These are phyloP conservation scores for Mycena pura DNA, from an alignment of 768 basidiomycete species.

Conservation along the genomic window DNA sequence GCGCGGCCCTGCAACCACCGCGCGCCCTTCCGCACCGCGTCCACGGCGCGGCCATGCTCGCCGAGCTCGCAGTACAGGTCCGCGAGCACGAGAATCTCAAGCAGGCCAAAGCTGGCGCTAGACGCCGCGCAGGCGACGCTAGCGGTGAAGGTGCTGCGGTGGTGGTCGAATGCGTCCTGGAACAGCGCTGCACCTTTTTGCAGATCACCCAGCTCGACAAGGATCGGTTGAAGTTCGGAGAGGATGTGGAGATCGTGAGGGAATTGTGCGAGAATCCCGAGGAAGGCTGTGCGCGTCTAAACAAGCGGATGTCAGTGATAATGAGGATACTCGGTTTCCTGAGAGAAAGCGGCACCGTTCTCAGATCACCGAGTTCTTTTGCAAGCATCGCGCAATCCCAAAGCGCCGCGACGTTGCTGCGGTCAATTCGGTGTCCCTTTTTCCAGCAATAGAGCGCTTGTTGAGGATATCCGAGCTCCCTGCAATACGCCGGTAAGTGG, in stretches of 20 bases:
- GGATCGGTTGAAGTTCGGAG: conserved; percentile 76
- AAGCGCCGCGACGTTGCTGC: conserved; percentile 80
- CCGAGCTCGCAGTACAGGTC: conserved; percentile 81
- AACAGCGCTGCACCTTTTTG: conserved; percentile 69
- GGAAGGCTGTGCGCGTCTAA: conserved; percentile 68
- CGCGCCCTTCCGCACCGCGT: conserved; percentile 74
- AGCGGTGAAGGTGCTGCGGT: conserved; percentile 56
- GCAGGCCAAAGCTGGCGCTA: conserved; percentile 63
- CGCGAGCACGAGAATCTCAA: conserved; percentile 83
- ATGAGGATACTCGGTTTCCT: neutral
- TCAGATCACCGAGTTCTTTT: conserved; percentile 73
- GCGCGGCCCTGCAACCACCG: conserved; percentile 91
- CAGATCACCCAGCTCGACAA: conserved; percentile 77
- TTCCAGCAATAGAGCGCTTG: conserved; percentile 93
- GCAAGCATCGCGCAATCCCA: conserved; percentile 91
- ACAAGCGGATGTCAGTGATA: no score
- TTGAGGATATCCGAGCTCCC: conserved; percentile 75
- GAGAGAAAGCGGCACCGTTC: conserved; percentile 51
- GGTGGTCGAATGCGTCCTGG: conserved; percentile 76
- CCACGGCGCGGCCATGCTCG: conserved; percentile 70
- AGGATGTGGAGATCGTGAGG: conserved; percentile 85
- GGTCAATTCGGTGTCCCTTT: conserved; percentile 81
- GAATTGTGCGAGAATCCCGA: conserved; percentile 73
- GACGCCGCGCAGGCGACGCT: conserved; percentile 40
- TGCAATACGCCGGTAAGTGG: conserved; percentile 28